Percentiles rank a stretch among this genome's conserved stretches.
Conservation (phyloP, 2,329 filamentous ascomycete genomes). For the Xylariomycetidae sp. region DNA sequence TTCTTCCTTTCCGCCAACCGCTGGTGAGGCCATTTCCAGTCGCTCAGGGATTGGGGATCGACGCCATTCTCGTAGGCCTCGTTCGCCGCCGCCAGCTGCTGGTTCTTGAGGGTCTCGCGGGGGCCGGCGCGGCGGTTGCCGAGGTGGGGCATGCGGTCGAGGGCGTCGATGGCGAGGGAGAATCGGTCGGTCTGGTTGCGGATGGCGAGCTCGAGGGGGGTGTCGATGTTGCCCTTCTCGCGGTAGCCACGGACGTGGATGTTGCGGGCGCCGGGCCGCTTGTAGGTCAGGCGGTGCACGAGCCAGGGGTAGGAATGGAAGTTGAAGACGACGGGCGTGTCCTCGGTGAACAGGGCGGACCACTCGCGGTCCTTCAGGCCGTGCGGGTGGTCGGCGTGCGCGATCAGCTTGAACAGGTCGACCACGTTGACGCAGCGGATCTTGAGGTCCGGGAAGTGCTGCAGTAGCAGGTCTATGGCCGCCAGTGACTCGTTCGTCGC, state of each 20-base stretch:
- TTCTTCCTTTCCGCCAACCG: conserved; percentile 1
- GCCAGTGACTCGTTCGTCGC: conserved; percentile 69
- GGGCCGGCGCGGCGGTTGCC: conserved; percentile 57
- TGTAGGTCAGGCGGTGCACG: conserved; percentile 70
- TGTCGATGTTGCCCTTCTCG: conserved; percentile 82
- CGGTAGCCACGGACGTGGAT: conserved; percentile 70
- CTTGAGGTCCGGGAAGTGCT: conserved; percentile 65
- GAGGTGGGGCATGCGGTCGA: conserved; percentile 59
- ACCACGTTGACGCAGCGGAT: conserved; percentile 76
- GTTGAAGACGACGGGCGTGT: conserved; percentile 74
- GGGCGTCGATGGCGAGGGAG: conserved; percentile 69
- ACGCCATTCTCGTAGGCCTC: conserved; percentile 65
- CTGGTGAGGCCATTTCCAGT: conserved; percentile 59
- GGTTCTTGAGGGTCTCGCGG: conserved; percentile 57
- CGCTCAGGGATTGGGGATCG: conserved; percentile 59
- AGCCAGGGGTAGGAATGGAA: conserved; percentile 82
- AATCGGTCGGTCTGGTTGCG: conserved; percentile 73
- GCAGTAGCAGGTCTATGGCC: conserved; percentile 66
- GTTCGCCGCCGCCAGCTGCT: conserved; percentile 57
- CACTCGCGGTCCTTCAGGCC: conserved; percentile 63
- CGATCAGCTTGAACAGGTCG: conserved; percentile 75
- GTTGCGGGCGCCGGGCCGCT: conserved; percentile 61
- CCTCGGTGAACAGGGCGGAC: conserved; percentile 62
- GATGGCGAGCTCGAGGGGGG: conserved; percentile 71
- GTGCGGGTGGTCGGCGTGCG: conserved; percentile 64